These are phyloP conservation scores for Mycena leptocephala DNA, from an alignment of 768 basidiomycete genomes.

Conservation along the genomic window DNA sequence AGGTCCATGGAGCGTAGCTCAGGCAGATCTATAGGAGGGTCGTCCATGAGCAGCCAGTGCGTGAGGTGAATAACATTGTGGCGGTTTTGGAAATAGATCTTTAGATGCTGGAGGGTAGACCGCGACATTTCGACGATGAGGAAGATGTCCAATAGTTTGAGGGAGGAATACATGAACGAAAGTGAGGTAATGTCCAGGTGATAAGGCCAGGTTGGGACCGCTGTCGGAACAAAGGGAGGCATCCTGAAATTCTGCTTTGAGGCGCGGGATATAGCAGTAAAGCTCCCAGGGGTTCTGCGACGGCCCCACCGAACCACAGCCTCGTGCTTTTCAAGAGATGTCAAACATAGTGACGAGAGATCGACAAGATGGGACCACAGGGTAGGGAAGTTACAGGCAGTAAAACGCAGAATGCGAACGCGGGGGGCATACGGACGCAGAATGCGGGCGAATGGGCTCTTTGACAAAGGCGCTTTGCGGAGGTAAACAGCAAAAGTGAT, in stretches of 20 bases:
- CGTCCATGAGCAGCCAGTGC: constrained; percentile 24
- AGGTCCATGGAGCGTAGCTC: constrained; percentile 5
- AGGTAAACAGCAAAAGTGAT: constrained; percentile 6
- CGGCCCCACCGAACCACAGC: background rate
- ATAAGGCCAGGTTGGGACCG: background rate
- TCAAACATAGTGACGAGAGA: background rate
- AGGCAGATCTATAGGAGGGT: background rate
- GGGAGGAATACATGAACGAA: constrained; percentile 16
- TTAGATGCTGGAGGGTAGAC: constrained; percentile 21
- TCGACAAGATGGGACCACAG: background rate
- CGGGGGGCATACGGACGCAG: constrained; percentile 1
- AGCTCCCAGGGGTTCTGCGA: background rate
- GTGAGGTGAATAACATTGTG: background rate
- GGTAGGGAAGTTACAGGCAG: background rate
- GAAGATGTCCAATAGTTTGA: constrained; percentile 18
- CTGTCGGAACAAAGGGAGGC: background rate
- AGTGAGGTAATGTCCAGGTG: constrained; percentile 13
- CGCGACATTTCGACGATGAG: background rate
- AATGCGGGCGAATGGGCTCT: background rate
- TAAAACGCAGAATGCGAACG: background rate
- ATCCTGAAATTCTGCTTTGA: background rate
- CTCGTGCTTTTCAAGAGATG: constrained; percentile 8
- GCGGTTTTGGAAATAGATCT: constrained; percentile 26
- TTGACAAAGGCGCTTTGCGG: background rate
- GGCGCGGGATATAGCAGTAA: background rate